Base-by-base conservation (phyloP, 495 filamentous ascomycete genomes). In the Penicillium bovifimosum region DNA sequence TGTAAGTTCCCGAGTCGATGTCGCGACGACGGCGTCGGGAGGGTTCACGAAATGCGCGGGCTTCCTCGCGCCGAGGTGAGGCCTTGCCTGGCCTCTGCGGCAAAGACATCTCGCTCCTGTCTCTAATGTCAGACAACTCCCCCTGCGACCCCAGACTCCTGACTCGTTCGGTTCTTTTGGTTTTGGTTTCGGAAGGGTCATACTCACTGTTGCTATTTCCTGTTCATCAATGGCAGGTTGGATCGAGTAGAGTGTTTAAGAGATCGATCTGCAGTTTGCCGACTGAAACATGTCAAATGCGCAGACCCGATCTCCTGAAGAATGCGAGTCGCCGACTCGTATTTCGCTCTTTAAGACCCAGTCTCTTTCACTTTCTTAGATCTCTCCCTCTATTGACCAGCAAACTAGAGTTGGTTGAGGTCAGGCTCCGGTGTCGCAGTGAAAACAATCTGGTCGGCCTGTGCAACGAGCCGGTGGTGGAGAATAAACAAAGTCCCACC, bases 21-120 rank as follows among this genome's bases (percentile, higher is more conserved):
- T 92, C 87, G 35, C 78, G 74, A 36, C 83, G 80, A 27, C 83
- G 82, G 50, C 87, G 80, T 27, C 83, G 81, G 5, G 82, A 81
- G n/a, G 86, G 83, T 40, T 87, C 81, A 51, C 84, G 84, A 60
- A 86, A 88, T 35, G 82, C 68, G 51, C 59, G 72, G 33, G 59
- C 70, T 54, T 80, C 80, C 51, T 86, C 83, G 52, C 78, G 80
- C 36, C 78, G 75, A 35, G 84, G 79, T 53, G 76, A 82, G 55
- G 71, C 69, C 53, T 76, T 73, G 49, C 73, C 76, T 50, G 86
- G 85, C 62, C 82, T 73, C 64, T 83, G 80, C 50, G 86, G 83
- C 53, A 86, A 74, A 66, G 85, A 86, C 85, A 88, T 88, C 20
- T 35, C 34, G 56, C 33, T 61, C 24, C 41, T 47, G 34, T 28